Base-by-base conservation (phyloP, 768 basidiomycete genomes). In the Xerocomus spinulosus region DNA sequence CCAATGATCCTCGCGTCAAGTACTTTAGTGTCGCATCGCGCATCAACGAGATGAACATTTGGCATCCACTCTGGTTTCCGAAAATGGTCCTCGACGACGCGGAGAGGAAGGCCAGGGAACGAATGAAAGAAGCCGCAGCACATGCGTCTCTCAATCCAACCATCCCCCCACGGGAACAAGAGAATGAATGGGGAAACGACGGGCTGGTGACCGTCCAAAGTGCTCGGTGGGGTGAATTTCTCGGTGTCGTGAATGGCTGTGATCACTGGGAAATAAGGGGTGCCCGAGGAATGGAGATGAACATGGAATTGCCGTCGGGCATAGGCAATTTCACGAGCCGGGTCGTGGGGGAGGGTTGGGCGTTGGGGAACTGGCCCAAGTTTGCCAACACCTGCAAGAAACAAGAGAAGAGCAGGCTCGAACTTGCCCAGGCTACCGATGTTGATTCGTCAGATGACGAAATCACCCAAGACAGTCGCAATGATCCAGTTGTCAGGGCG, bases 211-310 rank as follows among this genome's bases (percentile, higher is more conserved):
- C 86, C 14, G 76, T 99, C n/a, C 82, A 88, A 55, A 89, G 87
- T 57, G 92, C 96, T 5, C 82, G 83, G 54, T 98, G 95, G 94
- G 96, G 96, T 15, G 90, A 96, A 61, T 97, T 93, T 64, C 70
- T 99, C 26, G 96, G 96, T 4, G 80, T 81, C 15, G 73, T 98
- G 59, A 87, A 95, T 53, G 86, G 84, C 2, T 87, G 84, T 57
- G 93, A 99, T 72, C 96, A 99, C 60, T 99, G 96, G 96, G 87
- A 95, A 58, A 79, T 97, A 63, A 72, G 96, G 52, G 96, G 95
- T 0, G 84, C 90, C 18, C 69, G 85, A n/a, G 90, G 92, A 4
- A 70, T 84, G 56, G 87, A 85, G 47, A 73, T 80, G 40, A 80
- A 74, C 38, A 72, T 83, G 1, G 81, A 87, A 53, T 64, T 81